Conservation (phyloP, 2,329 filamentous ascomycete genomes). For the Paraconiothyrium sp. region DNA sequence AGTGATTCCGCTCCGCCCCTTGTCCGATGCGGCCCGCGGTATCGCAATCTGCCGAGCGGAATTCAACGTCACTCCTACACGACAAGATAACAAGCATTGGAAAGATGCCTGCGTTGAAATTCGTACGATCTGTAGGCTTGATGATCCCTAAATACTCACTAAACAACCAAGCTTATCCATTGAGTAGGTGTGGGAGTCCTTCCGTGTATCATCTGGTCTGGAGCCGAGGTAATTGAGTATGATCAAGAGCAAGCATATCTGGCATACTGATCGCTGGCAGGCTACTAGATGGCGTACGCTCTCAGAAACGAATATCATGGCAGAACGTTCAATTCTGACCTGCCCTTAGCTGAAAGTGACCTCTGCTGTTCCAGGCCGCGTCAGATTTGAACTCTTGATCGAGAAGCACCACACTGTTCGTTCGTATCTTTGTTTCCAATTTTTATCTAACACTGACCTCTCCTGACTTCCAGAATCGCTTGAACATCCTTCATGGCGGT, state of each 20-base stretch:
- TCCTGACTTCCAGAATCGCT: constrained; percentile 69
- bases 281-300: constrained; percentile 54
- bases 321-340: neutral
- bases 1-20: constrained; percentile 24
- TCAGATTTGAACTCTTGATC: constrained; percentile 80
- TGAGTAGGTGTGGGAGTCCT: constrained; percentile 81
- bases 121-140: constrained; percentile 70
- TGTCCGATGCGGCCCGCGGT: neutral
- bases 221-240: constrained; percentile 76
- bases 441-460: neutral
- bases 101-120: constrained; percentile 62
- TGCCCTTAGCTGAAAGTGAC: constrained; percentile 70
- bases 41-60: constrained; percentile 29
- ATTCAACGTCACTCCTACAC: constrained; percentile 33
- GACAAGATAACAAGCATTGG: neutral
- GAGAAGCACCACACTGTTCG: constrained; percentile 77
- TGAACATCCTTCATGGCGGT: constrained; percentile 80
- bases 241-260: neutral
- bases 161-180: constrained; percentile 30
- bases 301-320: neutral
- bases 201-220: constrained; percentile 83
- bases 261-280: constrained; percentile 32
- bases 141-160: neutral
- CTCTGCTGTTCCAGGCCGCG: constrained; percentile 70
- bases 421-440: neutral